Evolutionary conservation across 345 rosid genomes (phyloP).

Genomic region (Bruguiera parviflora): DNA sequence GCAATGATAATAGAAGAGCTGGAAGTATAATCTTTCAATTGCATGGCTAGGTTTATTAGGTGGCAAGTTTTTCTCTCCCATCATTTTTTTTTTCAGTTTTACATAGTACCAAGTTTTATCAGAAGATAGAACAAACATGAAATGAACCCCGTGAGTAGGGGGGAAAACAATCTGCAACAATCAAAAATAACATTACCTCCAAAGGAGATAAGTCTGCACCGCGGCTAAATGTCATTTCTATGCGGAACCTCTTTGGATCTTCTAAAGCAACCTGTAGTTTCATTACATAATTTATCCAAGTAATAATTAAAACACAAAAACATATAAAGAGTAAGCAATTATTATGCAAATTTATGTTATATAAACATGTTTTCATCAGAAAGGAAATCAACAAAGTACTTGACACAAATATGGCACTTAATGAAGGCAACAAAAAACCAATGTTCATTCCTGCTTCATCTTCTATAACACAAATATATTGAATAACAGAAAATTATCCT

Average conservation of each 20-base stretch:
- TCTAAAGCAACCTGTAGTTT: slow-evolving; percentile 66
- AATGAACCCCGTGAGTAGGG: not conserved
- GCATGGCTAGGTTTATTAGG: too few relatives aligned
- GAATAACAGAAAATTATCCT: slow-evolving; percentile 3
- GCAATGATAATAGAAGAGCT: not conserved
- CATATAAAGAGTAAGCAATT: too few relatives aligned
- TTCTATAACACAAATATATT: not conserved
- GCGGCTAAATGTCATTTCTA: slow-evolving; percentile 90
- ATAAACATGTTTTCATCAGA: too few relatives aligned
- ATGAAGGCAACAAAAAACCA: not conserved
- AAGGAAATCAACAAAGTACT: not conserved
- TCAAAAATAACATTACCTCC: slow-evolving; percentile 49
- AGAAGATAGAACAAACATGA: not conserved
- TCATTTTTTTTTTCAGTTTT: not conserved
- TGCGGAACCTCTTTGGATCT: slow-evolving; percentile 81
- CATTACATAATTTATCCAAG: not conserved
- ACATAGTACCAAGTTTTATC: not conserved
- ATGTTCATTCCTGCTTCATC: not conserved
- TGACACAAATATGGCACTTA: not conserved
- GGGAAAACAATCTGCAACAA: not conserved
- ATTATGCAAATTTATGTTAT: too few relatives aligned
- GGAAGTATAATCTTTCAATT: too few relatives aligned
- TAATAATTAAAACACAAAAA: not conserved
- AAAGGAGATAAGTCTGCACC: slow-evolving; percentile 96
- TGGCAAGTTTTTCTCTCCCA: not conserved